Evolutionary conservation across 225 moss, liverwort and hornwort genomes (phyloP).

Genomic region (Bryum argenteum): DNA sequence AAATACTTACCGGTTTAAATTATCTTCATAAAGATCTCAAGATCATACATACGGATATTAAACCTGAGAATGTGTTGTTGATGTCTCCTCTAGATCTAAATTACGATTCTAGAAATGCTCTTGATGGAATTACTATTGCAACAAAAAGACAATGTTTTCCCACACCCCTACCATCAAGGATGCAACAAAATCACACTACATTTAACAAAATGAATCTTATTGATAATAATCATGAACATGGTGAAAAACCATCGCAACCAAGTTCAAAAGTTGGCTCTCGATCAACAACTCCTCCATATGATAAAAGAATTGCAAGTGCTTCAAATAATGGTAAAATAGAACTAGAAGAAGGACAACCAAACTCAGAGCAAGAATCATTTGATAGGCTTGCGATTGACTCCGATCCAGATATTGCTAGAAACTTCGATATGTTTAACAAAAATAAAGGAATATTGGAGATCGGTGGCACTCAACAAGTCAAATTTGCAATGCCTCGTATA

Average conservation of each 20-base stretch:
- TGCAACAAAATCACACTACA: not conserved
- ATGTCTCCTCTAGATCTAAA: slow-evolving; percentile 45
- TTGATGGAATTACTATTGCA: not conserved
- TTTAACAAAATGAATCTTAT: not conserved
- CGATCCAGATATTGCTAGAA: slow-evolving; percentile 42
- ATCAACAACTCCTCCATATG: not conserved
- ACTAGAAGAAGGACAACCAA: slow-evolving; percentile 7
- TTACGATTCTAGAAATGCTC: slow-evolving; percentile 11
- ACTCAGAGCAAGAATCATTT: slow-evolving; percentile 25
- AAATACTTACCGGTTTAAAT: slow-evolving; percentile 74
- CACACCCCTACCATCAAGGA: slow-evolving; percentile 8
- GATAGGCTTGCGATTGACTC: slow-evolving; percentile 52
- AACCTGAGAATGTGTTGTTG: slow-evolving; percentile 75
- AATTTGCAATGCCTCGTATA: slow-evolving; percentile 3
- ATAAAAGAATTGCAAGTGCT: not conserved
- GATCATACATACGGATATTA: slow-evolving; percentile 79
- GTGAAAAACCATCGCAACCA: not conserved
- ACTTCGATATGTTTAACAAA: slow-evolving; percentile 5
- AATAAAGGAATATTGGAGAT: not conserved
- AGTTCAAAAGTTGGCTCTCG: slow-evolving; percentile 28
- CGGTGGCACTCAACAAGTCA: slow-evolving; percentile 23
- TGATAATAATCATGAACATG: not conserved
- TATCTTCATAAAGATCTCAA: slow-evolving; percentile 74
- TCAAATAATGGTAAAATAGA: not conserved
- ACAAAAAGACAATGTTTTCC: slow-evolving; percentile 8